phyloP scores from a whole-genome alignment of 2,329 filamentous ascomycete species.

The Exophiala phaeomuriformis region DNA sequence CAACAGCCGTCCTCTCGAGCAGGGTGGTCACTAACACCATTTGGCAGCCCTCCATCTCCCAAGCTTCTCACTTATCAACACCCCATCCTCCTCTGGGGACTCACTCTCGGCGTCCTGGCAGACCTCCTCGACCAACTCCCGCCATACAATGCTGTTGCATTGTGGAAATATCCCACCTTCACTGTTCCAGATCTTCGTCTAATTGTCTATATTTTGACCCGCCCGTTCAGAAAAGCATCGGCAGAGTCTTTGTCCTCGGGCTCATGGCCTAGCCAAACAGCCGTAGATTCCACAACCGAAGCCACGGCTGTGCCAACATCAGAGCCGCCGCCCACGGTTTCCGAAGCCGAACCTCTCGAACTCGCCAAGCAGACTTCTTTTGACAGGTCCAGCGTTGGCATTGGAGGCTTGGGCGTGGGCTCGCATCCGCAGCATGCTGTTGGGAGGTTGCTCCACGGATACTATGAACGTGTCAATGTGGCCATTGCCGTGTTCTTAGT shows the following conservation, averaged over 20 bases:
- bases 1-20: slow-evolving; percentile 24
- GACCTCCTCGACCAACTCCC: slow-evolving; percentile 62
- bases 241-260: slow-evolving; percentile 31
- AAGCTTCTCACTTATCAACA: slow-evolving; percentile 30
- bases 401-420: slow-evolving; percentile 35
- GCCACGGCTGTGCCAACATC: slow-evolving; percentile 14
- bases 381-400: slow-evolving; percentile 34
- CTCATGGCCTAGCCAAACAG: slow-evolving; percentile 32
- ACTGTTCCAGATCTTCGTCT: slow-evolving; percentile 55
- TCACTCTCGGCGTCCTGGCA: slow-evolving; percentile 59
- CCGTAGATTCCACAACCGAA: slow-evolving; percentile 30
- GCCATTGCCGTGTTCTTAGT: slow-evolving; percentile 37
- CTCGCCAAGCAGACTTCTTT: slow-evolving; percentile 18
- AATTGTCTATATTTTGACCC: slow-evolving; percentile 54
- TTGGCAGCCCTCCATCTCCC: slow-evolving; percentile 20
- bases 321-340: slow-evolving; percentile 14
- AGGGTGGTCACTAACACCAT: slow-evolving; percentile 22
- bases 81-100: slow-evolving; percentile 59
- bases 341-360: slow-evolving; percentile 13
- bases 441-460: slow-evolving; percentile 39
- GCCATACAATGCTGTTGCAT: slow-evolving; percentile 52
- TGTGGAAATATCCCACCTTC: slow-evolving; percentile 64
- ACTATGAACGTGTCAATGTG: slow-evolving; percentile 36
- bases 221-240: slow-evolving; percentile 50
- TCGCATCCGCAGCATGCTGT: slow-evolving; percentile 34